Base-by-base conservation (phyloP, 2,329 filamentous ascomycete species). In the Botrytis cinerea region DNA sequence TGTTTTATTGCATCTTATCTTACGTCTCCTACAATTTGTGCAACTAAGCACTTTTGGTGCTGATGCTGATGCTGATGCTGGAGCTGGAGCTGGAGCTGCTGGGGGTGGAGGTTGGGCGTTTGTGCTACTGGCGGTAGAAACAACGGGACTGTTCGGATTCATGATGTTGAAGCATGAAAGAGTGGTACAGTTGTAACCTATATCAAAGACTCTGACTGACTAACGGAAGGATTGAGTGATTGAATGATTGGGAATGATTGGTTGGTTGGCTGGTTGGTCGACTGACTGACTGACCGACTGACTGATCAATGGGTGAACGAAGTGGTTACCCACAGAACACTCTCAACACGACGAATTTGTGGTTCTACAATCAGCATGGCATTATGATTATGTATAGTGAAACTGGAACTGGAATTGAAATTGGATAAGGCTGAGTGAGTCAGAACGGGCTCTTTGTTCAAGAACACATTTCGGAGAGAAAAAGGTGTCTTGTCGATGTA, bases 1-100 rank as follows among this genome's bases (percentile, higher is more conserved):
- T 40, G 63, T 48, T 60, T 73, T 74, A 25, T 73, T 73, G 40
- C 73, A 74, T 48, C 68, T 73, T 32, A 74, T 73, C 59, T 74
- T 74, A 25, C 71, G 70, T 28, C 69, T 45, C 38, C 73, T 54
- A 48, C 73, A 74, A 32, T 69, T 74, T 25, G 66, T 74, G 48
- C 73, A 74, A 57, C 73, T 74, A 25, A 73, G 60, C 32, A 66
- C 20, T 35, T 73, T 73, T n/a, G 32, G 40, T 32, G 59, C 20
- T 51, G 48, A 1, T 14, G 22, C 9, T 60, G 57, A 12, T 46
- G 14, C 28, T 71, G 62, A 7, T 28, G 59, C 25, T 51, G 35
- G 5, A 7, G 35, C 35, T 35, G 32, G 32, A 35, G 32, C 32
- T 35, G 35, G 35, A 7, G 51, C 0, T 2, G 51, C 2, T 62